Evolutionary conservation across 1,284 basidiomycete species (phyloP), one percentile per base, ranked within the genome.

Genomic region (Malassezia sp.): DNA sequence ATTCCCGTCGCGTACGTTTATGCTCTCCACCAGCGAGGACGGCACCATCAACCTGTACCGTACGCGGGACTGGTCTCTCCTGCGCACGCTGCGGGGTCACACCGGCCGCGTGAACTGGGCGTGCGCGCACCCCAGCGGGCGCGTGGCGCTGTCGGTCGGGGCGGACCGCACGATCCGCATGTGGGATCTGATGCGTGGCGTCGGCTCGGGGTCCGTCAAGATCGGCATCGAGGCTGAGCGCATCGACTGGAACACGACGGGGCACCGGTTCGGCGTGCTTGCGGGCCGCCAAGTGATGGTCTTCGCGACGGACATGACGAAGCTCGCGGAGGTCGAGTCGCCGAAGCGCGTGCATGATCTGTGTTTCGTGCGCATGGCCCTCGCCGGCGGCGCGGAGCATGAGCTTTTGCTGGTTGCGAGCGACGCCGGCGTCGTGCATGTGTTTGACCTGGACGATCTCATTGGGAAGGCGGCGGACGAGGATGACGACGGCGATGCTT

Each of bases 101-200:
- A 88, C 87, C 52, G 90, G 85, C 1, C 79, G 83, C 21, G 81
- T 97, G 54, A 95, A 95, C 71, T 79, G 78, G 38, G 79, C 93
- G 29, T 83, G 85, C 10, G 81, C 93, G 0, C 91, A 97, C 67
- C 89, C 89, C 0, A 84, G 85, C 0, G 86, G 88, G 2, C 84
- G 93, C 60, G 78, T 95, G 14, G 90, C 84, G 0, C 72, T 97
- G 23, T 85, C 81, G 54, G 88, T 95, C 0, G 91, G 91, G 10
- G 83, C 83, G 60, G 91, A 97, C 67, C 76, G 79, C 52, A 87
- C 85, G 7, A 70, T 96, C 49, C 79, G 89, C 39, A 91, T 96
- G 88, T 97, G 91, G 91, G 91, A 97, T 74, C 74, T 97, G 21
- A 93, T 95, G 85, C 77, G 89, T 36, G 91, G 89, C 1, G 83